Percentiles rank a stretch among this genome's conserved stretches.
These are phyloP conservation scores for Jasminum sambac DNA, from an alignment of 257 asterid species.

Conservation along the genomic window DNA sequence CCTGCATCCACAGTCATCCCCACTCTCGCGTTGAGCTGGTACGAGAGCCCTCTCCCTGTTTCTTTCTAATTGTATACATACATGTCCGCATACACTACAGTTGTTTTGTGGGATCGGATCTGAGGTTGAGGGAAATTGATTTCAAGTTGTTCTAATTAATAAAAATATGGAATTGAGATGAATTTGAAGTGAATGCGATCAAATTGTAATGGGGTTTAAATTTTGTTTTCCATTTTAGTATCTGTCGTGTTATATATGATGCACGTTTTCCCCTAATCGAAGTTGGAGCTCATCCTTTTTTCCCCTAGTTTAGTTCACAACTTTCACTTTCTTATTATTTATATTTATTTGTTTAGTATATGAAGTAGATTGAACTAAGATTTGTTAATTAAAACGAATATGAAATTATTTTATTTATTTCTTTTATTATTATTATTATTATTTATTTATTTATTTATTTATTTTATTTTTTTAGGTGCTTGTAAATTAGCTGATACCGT, in stretches of 20 bases:
- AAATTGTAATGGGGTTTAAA: not conserved
- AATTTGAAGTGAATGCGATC: not conserved
- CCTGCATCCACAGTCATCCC: slow-evolving; percentile 15
- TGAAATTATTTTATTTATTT: no score
- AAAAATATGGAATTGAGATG: slow-evolving; percentile 15
- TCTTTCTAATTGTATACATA: not conserved
- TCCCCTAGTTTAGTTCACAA: not conserved
- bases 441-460: no score
- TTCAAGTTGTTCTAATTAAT: not conserved
- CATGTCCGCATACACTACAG: not conserved
- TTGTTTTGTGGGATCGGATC: slow-evolving; percentile 5
- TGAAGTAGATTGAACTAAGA: not conserved
- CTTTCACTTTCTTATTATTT: not conserved
- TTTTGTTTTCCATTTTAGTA: not conserved
- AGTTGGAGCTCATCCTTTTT: slow-evolving; percentile 6
- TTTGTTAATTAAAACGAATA: not conserved
- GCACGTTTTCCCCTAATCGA: not conserved
- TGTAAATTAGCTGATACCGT: slow-evolving; percentile 3
- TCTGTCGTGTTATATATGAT: not conserved
- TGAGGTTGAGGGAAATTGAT: slow-evolving; percentile 14
- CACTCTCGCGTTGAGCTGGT: not conserved
- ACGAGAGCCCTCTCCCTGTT: slow-evolving; percentile 13
- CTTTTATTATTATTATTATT: no score
- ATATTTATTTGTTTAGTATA: not conserved
- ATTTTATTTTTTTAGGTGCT: not conserved